Evolutionary conservation across 352 stramenopile species (phyloP).

Genomic region (Pythium aquatile): DNA sequence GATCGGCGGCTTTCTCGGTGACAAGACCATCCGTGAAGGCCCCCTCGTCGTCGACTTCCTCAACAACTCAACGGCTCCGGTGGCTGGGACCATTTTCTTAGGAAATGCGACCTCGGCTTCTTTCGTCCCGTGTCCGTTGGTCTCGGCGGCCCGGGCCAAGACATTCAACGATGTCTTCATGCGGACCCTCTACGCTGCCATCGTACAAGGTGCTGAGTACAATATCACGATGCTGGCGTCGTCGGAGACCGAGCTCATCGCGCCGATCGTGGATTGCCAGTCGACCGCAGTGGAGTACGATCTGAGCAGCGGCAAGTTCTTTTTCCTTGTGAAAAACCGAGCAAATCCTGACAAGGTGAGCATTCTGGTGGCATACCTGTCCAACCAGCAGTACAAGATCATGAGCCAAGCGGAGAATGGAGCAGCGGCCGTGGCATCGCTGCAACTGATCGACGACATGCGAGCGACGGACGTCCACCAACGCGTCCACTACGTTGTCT

Average conservation of each 20-base stretch:
- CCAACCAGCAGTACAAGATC: slow-evolving; percentile 20
- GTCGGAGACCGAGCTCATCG: slow-evolving; percentile 9
- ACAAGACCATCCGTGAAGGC: slow-evolving; percentile 5
- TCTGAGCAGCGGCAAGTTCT: slow-evolving; percentile 9
- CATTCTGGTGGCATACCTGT: slow-evolving; percentile 16
- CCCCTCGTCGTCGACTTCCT: slow-evolving; percentile 5
- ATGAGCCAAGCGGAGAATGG: slow-evolving; percentile 7
- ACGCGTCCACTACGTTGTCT: slow-evolving; percentile 2
- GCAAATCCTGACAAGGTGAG: neutral
- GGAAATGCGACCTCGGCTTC: neutral
- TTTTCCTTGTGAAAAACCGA: slow-evolving; percentile 5
- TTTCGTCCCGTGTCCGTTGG: neutral
- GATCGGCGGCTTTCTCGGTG: neutral
- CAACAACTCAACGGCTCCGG: neutral
- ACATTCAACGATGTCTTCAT: slow-evolving; percentile 5
- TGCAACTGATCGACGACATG: slow-evolving; percentile 24
- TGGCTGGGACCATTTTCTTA: slow-evolving; percentile 2
- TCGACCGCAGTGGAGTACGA: neutral
- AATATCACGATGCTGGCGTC: neutral
- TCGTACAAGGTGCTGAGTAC: slow-evolving; percentile 4
- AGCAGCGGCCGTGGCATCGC: slow-evolving; percentile 7
- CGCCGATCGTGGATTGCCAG: slow-evolving; percentile 17
- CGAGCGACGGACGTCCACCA: neutral
- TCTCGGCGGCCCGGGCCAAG: neutral
- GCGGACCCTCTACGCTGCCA: slow-evolving; percentile 1